A percentile compares a stretch with the other conserved stretches of the same genome.
These are phyloP conservation scores for Skeletonema marinoi DNA, from an alignment of 108 stramenopile species.

Conservation along the genomic window DNA sequence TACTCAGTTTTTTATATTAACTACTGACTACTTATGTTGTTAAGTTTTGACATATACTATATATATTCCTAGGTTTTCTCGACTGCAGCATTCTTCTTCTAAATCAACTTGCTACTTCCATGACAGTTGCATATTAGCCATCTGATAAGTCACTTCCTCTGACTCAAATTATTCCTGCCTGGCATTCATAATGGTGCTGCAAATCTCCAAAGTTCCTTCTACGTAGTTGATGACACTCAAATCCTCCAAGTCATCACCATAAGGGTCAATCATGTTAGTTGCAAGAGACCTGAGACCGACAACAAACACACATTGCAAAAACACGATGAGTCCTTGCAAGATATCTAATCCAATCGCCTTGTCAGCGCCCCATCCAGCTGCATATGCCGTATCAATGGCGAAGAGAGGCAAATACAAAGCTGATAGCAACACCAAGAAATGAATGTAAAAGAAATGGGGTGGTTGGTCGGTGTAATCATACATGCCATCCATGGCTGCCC, in stretches of 20 bases:
- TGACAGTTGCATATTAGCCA: no score
- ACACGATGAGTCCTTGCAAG: conserved; percentile 39
- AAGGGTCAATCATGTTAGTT: conserved; percentile 47
- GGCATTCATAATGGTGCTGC: conserved; percentile 15
- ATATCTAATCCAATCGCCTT: conserved; percentile 73
- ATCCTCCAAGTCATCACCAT: conserved; percentile 51
- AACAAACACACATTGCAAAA: conserved; percentile 45
- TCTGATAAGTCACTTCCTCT: background rate
- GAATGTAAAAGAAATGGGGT: conserved; percentile 59
- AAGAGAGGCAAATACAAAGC: conserved; percentile 54
- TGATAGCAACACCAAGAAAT: conserved; percentile 52
- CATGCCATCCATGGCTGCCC: conserved; percentile 28
- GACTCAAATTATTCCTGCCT: conserved; percentile 1
- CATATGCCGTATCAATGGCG: conserved; percentile 29
- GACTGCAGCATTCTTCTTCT: no score
- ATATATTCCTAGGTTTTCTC: no score
- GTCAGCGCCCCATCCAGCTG: conserved; percentile 30
- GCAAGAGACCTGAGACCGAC: conserved; percentile 42
- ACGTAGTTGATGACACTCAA: conserved; percentile 51
- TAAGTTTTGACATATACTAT: no score
- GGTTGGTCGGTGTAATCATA: conserved; percentile 50
- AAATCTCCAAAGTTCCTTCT: conserved; percentile 17
- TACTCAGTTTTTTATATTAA: background rate
- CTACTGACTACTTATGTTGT: no score
- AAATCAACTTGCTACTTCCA: no score